These are phyloP conservation scores for Digitaria exilis DNA, from an alignment of 202 grass and related monocot species.

Conservation along the genomic window DNA sequence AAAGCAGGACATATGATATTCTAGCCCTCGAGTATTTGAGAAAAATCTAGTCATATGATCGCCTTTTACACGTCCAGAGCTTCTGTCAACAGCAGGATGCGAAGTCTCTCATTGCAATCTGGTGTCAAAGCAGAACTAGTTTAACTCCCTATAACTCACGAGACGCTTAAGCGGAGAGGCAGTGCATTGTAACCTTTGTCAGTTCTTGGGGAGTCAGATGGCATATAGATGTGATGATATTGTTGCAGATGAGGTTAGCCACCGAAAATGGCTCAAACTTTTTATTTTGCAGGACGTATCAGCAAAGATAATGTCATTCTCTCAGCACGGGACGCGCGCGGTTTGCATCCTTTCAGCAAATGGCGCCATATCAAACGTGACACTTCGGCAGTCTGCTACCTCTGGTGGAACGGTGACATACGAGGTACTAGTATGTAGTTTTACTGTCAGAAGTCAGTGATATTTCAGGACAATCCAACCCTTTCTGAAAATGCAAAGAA, in stretches of 20 bases:
- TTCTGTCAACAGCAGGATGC: not conserved
- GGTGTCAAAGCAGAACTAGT: not conserved
- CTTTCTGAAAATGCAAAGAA: not conserved
- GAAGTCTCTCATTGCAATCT: not conserved
- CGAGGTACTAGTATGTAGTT: conserved; percentile 69
- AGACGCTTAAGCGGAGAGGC: not conserved
- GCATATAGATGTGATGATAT: not conserved
- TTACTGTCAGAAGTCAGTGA: not conserved
- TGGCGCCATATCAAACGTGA: conserved; percentile 97
- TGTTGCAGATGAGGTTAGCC: not conserved
- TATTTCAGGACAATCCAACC: not conserved
- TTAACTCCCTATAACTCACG: not conserved
- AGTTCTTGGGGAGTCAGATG: not conserved
- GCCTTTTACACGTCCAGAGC: not conserved
- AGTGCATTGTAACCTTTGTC: not conserved
- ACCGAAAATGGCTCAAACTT: not conserved
- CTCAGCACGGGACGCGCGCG: conserved; percentile 69
- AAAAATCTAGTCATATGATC: not conserved
- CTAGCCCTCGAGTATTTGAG: not conserved
- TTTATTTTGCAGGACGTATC: conserved; percentile 80
- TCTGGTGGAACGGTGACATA: conserved; percentile 99
- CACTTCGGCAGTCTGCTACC: conserved; percentile 81
- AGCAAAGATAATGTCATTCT: conserved; percentile 92
- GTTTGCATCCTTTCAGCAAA: conserved; percentile 96
- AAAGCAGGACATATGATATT: not conserved